Percentiles rank a stretch among this genome's conserved stretches.
These are phyloP conservation scores for Arachis stenosperma DNA, from an alignment of 306 rosid genomes.

Conservation along the genomic window DNA sequence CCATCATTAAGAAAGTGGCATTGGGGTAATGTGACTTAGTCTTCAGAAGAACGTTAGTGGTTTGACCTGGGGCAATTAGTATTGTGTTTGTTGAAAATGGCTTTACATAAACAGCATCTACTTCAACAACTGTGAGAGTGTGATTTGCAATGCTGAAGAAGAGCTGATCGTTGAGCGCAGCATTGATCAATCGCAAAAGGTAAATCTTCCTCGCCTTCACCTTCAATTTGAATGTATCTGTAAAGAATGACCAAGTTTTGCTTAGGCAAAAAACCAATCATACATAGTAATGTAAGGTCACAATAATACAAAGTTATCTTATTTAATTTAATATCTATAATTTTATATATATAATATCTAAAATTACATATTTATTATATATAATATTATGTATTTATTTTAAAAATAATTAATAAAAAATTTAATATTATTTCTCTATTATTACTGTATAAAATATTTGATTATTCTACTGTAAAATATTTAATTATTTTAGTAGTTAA, in stretches of 20 bases:
- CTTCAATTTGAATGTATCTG: conserved; percentile 67
- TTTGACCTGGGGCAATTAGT: conserved; percentile 70
- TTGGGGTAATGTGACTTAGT: conserved; percentile 60
- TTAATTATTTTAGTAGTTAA: too few relatives aligned
- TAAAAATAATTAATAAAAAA: too few relatives aligned
- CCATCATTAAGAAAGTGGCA: conserved; percentile 67
- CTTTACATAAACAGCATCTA: conserved; percentile 67
- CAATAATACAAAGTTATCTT: too few relatives aligned
- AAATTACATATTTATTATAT: too few relatives aligned
- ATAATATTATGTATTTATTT: too few relatives aligned
- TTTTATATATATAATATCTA: too few relatives aligned
- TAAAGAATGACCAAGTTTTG: neutral
- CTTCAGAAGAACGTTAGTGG: conserved; percentile 68
- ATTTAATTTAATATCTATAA: too few relatives aligned
- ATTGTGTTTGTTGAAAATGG: conserved; percentile 56
- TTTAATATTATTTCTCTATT: too few relatives aligned
- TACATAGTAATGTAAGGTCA: too few relatives aligned
- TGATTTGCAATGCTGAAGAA: conserved; percentile 81
- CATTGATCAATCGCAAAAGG: conserved; percentile 68
- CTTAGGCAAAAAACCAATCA: neutral
- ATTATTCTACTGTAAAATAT: too few relatives aligned
- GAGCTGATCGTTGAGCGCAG: conserved; percentile 67
- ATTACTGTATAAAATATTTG: too few relatives aligned
- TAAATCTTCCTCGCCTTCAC: conserved; percentile 62
- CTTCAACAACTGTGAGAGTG: conserved; percentile 63